Conservation (phyloP, 208 protist genomes). For the Vickermania spadyakhi region DNA sequence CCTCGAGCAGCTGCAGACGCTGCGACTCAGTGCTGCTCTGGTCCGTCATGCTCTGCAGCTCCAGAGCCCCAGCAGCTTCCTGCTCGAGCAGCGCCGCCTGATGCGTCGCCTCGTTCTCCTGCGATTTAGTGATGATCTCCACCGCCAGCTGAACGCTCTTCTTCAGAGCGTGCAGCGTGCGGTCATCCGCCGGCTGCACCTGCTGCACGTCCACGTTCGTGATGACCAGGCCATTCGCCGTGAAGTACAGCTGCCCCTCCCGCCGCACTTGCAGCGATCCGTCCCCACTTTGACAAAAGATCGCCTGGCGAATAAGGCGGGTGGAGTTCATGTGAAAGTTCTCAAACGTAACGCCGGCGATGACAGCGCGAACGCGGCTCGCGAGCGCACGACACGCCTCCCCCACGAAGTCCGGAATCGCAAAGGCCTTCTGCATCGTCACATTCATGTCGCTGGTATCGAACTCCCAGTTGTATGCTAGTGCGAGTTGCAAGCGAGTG, state of each 20-base stretch:
- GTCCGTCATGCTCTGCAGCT: conserved; percentile 73
- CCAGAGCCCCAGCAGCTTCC: conserved; percentile 47
- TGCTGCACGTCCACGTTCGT: conserved; percentile 93
- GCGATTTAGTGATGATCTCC: conserved; percentile 86
- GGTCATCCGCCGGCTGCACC: conserved; percentile 88
- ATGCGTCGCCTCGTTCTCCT: conserved; percentile 82
- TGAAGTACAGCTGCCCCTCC: conserved; percentile 60
- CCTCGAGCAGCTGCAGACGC: conserved; percentile 44
- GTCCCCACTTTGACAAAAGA: conserved; percentile 64
- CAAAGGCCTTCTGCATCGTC: conserved; percentile 59
- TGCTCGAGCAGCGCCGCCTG: conserved; percentile 71
- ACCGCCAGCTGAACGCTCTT: conserved; percentile 90
- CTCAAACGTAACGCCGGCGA: conserved; percentile 90
- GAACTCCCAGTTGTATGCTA: conserved; percentile 97
- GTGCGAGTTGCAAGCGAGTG: conserved; percentile 84
- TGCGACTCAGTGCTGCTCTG: conserved; percentile 42
- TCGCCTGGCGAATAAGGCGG: conserved; percentile 83
- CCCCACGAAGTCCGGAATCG: conserved; percentile 94
- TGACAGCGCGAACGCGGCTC: conserved; percentile 86
- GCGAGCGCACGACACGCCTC: conserved; percentile 93
- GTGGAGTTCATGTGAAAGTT: conserved; percentile 94
- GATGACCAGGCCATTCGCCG: conserved; percentile 84
- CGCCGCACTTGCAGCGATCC: conserved; percentile 22
- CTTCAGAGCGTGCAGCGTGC: conserved; percentile 73
- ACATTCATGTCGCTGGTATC: conserved; percentile 19